phyloP scores from a whole-genome alignment of 2,329 filamentous ascomycete genomes.

The Nothopassalora personata region DNA sequence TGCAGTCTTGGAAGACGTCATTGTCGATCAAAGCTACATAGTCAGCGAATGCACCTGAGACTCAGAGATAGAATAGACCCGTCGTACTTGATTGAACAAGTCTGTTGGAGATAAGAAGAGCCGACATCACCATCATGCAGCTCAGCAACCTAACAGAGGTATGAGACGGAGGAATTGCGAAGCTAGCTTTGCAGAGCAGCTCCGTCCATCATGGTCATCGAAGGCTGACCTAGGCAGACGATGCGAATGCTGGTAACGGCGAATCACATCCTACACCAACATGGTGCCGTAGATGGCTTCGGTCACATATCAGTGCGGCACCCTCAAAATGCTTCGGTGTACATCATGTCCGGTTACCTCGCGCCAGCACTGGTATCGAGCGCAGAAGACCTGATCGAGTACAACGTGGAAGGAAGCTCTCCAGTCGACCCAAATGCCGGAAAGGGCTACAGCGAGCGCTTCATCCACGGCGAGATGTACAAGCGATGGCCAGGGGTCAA shows the following conservation, averaged over 20 bases:
- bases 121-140: neutral
- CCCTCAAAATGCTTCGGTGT: conserved; percentile 41
- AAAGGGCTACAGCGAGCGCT: conserved; percentile 42
- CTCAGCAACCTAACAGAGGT: neutral
- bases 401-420: conserved; percentile 39
- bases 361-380: conserved; percentile 46
- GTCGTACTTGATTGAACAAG: too few relatives aligned
- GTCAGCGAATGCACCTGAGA: too few relatives aligned
- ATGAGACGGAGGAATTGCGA: neutral
- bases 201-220: neutral
- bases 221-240: conserved; percentile 1
- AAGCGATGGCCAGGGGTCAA: conserved; percentile 38
- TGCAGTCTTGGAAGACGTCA: too few relatives aligned
- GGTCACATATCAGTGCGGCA: conserved; percentile 52
- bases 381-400: conserved; percentile 44
- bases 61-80: too few relatives aligned
- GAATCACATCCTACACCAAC: conserved; percentile 49
- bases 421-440: conserved; percentile 38
- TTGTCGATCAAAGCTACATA: too few relatives aligned
- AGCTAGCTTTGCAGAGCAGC: neutral
- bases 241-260: conserved; percentile 38
- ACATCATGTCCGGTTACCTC: conserved; percentile 46
- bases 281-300: conserved; percentile 50
- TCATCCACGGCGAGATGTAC: conserved; percentile 46
- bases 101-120: too few relatives aligned